These are phyloP conservation scores for Ophiostoma ulmi DNA, from an alignment of 2,329 filamentous ascomycete genomes.

Conservation along the genomic window DNA sequence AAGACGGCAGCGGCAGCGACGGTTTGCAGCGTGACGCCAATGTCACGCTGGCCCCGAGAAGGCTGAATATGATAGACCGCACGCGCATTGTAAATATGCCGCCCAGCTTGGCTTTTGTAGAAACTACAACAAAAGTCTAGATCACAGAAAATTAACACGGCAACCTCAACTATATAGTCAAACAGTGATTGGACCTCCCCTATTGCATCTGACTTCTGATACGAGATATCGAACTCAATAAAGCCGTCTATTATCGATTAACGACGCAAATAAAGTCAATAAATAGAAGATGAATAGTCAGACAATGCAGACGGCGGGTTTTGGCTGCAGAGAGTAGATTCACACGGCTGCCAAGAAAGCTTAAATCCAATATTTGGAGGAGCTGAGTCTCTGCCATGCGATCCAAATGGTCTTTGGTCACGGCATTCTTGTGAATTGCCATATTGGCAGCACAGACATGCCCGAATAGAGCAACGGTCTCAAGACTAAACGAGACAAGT, in stretches of 20 bases:
- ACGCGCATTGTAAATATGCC: neutral
- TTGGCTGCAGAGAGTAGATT: neutral
- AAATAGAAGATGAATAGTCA: neutral
- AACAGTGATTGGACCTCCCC: neutral
- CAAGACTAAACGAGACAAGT: no score
- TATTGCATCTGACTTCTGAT: no score
- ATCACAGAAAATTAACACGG: neutral
- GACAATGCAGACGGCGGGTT: neutral
- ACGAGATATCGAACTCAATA: neutral
- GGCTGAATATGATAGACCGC: neutral
- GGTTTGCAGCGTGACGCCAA: neutral
- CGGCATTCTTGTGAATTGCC: neutral
- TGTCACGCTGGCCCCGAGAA: neutral
- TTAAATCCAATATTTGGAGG: neutral
- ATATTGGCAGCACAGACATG: neutral
- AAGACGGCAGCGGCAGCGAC: neutral
- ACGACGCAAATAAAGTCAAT: neutral
- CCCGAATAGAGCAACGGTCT: neutral
- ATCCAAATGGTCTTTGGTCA: neutral
- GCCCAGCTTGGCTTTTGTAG: neutral
- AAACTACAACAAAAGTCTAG: neutral
- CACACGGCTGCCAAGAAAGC: neutral
- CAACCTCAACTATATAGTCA: neutral
- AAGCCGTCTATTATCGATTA: neutral
- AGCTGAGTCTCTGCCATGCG: neutral